A percentile compares a stretch with the other conserved stretches of the same genome.
Evolutionary conservation across 768 basidiomycete genomes (phyloP).

Genomic region (Antrodiella citrinella): DNA sequence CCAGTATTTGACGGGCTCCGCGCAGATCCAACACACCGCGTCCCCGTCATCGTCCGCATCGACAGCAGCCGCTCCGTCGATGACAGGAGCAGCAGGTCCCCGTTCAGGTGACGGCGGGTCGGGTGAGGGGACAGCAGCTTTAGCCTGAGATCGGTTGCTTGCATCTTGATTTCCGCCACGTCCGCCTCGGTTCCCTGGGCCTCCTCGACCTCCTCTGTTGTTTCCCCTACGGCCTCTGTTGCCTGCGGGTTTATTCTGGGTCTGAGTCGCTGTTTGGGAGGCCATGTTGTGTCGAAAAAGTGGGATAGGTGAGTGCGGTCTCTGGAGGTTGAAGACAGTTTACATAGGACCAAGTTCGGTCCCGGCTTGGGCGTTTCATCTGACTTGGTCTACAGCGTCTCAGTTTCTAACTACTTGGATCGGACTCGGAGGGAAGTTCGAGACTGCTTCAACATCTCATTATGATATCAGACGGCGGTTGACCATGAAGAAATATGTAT

Average conservation of each 20-base stretch:
- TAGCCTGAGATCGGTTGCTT: not conserved
- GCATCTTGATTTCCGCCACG: constrained; percentile 5
- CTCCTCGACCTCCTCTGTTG: constrained; percentile 12
- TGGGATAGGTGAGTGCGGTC: not conserved
- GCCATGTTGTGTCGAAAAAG: not conserved
- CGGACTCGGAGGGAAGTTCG: not conserved
- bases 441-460: no score
- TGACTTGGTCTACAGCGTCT: no score
- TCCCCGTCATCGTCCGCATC: constrained; percentile 26
- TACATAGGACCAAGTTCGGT: no score
- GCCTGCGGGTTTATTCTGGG: constrained; percentile 8
- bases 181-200: constrained; percentile 6
- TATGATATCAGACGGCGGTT: no score
- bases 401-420: no score
- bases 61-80: constrained; percentile 3
- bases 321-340: not conserved
- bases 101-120: constrained; percentile 1
- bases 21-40: constrained; percentile 85
- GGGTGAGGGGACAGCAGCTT: constrained; percentile 1
- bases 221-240: constrained; percentile 15
- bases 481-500: no score
- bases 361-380: no score
- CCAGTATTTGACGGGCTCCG: constrained; percentile 87
- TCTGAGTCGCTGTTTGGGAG: constrained; percentile 5
- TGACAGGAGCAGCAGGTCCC: constrained; percentile 2